Base-by-base conservation (phyloP, 805 yeast species). In the Danielozyma ontarioensis region DNA sequence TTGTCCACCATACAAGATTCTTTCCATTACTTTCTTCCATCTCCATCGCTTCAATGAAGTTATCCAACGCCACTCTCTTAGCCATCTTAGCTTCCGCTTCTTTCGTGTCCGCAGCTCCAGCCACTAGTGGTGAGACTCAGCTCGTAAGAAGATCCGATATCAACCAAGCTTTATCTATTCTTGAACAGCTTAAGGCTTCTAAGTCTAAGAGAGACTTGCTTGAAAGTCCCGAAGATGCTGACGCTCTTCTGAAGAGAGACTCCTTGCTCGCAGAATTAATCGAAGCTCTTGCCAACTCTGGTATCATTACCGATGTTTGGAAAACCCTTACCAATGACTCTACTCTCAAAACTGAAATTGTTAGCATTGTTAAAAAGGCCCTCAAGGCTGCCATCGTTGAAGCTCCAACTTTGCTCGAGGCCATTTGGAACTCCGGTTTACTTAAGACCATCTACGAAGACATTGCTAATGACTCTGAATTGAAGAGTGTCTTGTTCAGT, bases 381-480 rank as follows among this genome's bases (percentile, higher is more conserved):
- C 25, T 64, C 33, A 40, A 50, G 37, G 55, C 57, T 28, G 62
- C 64, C 28, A 31, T 64, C 39, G 57, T 57, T 26, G 55, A 64
- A 33, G 72, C 64, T 32, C 68, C 70, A 31, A 52, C 64, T 26
- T 63, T 66, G 48, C 44, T 65, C 38, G 47, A 51, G 33, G 70
- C 70, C 32, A 41, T 66, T 39, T 64, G 56, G 60, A 49, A 62
- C 45, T 64, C 71, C 22, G 70, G 70, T 37, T 57, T 64, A 38
- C 36, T 66, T 33, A 50, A 51, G 33, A 53, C 50, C 19, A 39
- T 64, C 31, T 59, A 63, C 50, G 42, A 40, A 35, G 50, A 45
- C 32, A 37, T 65, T 29, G 34, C 54, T 29, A 55, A 62, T 45
- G 62, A 60, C 48, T 3, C 49, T 19, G 51, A 49, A 25, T 64